Base-by-base conservation (phyloP, 2,329 filamentous ascomycete genomes). In the Apiospora sp. region DNA sequence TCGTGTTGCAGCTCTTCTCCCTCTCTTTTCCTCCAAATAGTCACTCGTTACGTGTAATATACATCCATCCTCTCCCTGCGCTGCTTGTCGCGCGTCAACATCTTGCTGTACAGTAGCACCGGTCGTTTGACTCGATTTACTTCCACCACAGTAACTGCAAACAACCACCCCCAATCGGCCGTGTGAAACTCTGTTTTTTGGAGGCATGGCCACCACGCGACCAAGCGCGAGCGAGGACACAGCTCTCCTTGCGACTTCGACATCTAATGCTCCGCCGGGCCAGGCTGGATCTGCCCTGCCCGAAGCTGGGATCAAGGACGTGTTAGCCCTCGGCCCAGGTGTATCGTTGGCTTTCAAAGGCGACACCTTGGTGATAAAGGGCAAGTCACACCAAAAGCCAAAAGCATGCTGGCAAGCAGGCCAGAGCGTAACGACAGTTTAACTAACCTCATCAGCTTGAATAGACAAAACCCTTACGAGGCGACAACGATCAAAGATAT, bases 391-490 rank as follows among this genome's bases (percentile, higher is more conserved):
- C 14, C 41, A 51, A 44, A 16, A 24, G 34, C 19, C n/a, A 30
- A 30, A 49, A 49, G 19, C 54, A 34, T n/a, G 41, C 34, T 13
- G 22, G 34, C 8, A 22, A 34, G 34, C 8, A 34, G 19, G 27
- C 54, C 27, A 34, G 27, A 34, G 6, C 34, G 3, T 6, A 34
- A 41, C 58, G 37, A 27, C 27, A 30, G 19, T 27, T 16, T 34
- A 6, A 71, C 30, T 64, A 27, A 67, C 69, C 5, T 30, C 14
- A 4, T n/a, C n/a, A 37, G 34, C 69, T n/a, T 5, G 58, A 30
- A 51, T 70, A 81, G 80, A 80, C 69, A 77, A 75, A 41, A 73
- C 71, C 27, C 73, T 71, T 10, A 75, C 76, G 16, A 78, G 74
- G 48, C 74, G 67, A 43, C 74, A 77, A 41, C 79, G 77, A 37